Evolutionary conservation across 2,329 filamentous ascomycete species (phyloP).

Genomic region (Colletotrichum sp.): DNA sequence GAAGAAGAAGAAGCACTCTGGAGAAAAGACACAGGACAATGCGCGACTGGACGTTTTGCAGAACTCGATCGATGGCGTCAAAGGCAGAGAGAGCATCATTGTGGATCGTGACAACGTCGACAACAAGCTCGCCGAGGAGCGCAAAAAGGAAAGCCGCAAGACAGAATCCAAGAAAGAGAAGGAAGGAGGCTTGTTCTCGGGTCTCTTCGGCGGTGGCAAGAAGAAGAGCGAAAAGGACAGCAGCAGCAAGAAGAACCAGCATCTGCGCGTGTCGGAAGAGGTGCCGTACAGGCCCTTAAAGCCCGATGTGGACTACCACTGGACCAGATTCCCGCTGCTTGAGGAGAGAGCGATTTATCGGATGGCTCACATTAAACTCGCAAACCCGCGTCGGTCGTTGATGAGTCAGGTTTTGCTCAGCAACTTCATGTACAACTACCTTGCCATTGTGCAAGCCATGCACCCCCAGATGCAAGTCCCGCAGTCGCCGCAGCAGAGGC

Average conservation of each 20-base stretch:
- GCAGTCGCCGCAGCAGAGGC: constrained; percentile 77
- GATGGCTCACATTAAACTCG: constrained; percentile 98
- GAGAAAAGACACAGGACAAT: constrained; percentile 73
- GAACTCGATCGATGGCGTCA: constrained; percentile 78
- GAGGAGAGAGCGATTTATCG: constrained; percentile 97
- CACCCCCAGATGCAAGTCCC: constrained; percentile 94
- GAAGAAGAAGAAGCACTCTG: constrained; percentile 64
- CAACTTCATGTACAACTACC: constrained; percentile 99
- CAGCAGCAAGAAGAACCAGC: constrained; percentile 74
- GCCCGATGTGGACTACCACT: constrained; percentile 93
- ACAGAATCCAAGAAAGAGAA: constrained; percentile 87
- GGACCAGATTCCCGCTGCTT: constrained; percentile 92
- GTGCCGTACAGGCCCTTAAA: constrained; percentile 73
- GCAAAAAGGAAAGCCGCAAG: constrained; percentile 83
- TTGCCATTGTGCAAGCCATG: constrained; percentile 98
- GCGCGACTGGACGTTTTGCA: constrained; percentile 86
- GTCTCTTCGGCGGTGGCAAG: constrained; percentile 88
- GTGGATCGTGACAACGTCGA: constrained; percentile 80
- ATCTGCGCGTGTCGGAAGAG: constrained; percentile 81
- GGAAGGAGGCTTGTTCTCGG: constrained; percentile 90
- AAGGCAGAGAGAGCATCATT: constrained; percentile 82
- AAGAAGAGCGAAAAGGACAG: constrained; percentile 83
- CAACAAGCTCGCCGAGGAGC: constrained; percentile 77
- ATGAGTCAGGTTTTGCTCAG: constrained; percentile 95
- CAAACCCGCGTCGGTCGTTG: constrained; percentile 90